Base-by-base conservation (phyloP, 805 yeast species). In the Candida tibetensis region DNA sequence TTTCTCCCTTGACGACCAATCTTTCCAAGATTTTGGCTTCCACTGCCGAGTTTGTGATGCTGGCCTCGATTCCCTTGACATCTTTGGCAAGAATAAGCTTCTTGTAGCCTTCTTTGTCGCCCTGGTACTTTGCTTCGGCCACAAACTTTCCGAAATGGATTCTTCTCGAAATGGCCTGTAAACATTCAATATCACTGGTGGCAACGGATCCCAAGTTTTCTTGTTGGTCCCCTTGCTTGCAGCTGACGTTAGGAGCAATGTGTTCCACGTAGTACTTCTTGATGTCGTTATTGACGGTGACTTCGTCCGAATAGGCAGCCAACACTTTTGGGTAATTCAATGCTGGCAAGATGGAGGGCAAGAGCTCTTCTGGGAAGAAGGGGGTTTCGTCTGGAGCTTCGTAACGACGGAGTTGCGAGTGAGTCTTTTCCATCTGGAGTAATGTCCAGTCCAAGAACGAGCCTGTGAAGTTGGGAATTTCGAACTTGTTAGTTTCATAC, bases 141-240 rank as follows among this genome's bases (percentile, higher is more conserved):
- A 93, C 99, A 70, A 91, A 93, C 63, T 85, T 86, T 34, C 99
- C 99, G 64, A 91, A 93, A 64, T 93, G 99, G 49, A 93, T 87
- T 57, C 99, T 76, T 53, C 99, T 74, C 6, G 95, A 85, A 31
- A 93, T 65, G 4, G 95, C 82, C 61, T 93, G 96, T 48, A 93
- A 71, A 48, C 85, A 79, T 48, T 85, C 95, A 40, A 91, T 85
- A 57, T 93, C 99, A 45, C 87, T 72, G 28, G 79, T 68, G 3
- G 95, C 82, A 28, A 93, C 86, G 18, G 95, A 83, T 1, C 99
- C 99, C 39, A 80, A 70, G 60, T 90, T 93, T 56, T 89, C 96
- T 29, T 72, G 66, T 53, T 89, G 95, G 40, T 89, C 95, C 1
- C 87, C 83, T 23, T 61, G 54, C 28, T 69, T 74, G 26, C 81